A percentile compares a stretch with the other conserved stretches of the same genome.
These are phyloP conservation scores for Cylindrotheca closterium DNA, from an alignment of 108 stramenopile species.

Conservation along the genomic window DNA sequence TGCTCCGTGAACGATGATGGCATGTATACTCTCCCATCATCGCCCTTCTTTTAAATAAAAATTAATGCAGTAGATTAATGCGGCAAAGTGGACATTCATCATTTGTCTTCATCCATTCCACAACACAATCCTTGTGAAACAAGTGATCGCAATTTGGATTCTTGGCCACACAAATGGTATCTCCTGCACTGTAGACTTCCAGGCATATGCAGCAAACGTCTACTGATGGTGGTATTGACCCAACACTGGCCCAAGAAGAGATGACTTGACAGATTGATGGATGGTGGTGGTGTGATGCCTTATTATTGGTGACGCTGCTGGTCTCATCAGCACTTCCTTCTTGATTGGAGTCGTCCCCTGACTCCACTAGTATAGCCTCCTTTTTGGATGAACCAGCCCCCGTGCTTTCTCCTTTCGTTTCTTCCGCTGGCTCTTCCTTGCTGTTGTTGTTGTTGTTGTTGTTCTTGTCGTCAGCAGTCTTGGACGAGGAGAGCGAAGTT, in stretches of 20 bases:
- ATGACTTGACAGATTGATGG: neutral
- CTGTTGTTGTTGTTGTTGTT: neutral
- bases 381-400: neutral
- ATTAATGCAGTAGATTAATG: no score
- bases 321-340: neutral
- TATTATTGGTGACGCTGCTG: neutral
- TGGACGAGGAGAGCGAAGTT: no score
- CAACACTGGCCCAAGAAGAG: neutral
- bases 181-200: neutral
- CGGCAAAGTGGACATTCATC: conserved; percentile 60
- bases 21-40: no score
- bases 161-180: neutral
- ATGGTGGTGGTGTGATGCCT: neutral
- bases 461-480: neutral
- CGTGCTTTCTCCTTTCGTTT: neutral
- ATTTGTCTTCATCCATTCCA: conserved; percentile 96
- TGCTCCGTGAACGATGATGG: no score
- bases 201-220: neutral
- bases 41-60: no score
- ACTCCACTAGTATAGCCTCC: neutral
- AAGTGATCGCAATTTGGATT: conserved; percentile 92
- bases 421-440: neutral
- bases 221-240: neutral
- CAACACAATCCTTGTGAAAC: conserved; percentile 90
- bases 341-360: no score